Evolutionary conservation across 257 asterid genomes (phyloP), one percentile per base, ranked within the genome.

Genomic region (Fraxinus pennsylvanica): DNA sequence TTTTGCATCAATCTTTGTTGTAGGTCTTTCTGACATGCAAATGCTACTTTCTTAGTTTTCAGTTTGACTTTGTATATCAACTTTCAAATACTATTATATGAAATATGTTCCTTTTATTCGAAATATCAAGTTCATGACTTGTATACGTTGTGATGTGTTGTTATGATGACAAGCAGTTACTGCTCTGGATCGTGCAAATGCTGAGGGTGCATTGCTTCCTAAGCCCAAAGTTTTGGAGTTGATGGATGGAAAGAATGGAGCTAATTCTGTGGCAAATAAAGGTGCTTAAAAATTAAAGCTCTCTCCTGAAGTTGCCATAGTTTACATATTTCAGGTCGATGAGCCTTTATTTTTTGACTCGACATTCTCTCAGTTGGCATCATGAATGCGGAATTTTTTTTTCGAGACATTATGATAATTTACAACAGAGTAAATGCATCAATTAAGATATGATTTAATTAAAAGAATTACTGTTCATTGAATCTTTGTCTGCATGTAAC

Each of bases 121-220:
- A 8, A 61, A 10, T 63, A 63, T 63, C 33, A 63, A 25, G 69
- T 27, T 63, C 35, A 2, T 25, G 33, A 63, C 69, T 63, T 63
- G 9, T 6, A 54, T 54, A 36, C 79, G 59, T 73, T 14, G 3
- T 85, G 52, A 78, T 81, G 32, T 21, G 36, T 29, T 74, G 67
- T 43, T 80, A 45, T 74, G 76, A 13, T 80, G 57, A 27, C 78
- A 45, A 77, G 79, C 98, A 95, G 99, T 92, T 84, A 89, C 97
- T 78, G 97, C 97, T 17, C 87, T 95, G 32, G 98, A 95, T 87
- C 91, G 94, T 74, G 82, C 98, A 47, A 91, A 87, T 82, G 85
- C 92, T 8, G 97, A 88, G 81, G 94, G 87, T 82, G 97, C 96
- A 1, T 84, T 93, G 77, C 92, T 86, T 82, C 97, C 97, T 21